phyloP scores from a whole-genome alignment of 495 filamentous ascomycete genomes.

The Aspergillus hancockii region DNA sequence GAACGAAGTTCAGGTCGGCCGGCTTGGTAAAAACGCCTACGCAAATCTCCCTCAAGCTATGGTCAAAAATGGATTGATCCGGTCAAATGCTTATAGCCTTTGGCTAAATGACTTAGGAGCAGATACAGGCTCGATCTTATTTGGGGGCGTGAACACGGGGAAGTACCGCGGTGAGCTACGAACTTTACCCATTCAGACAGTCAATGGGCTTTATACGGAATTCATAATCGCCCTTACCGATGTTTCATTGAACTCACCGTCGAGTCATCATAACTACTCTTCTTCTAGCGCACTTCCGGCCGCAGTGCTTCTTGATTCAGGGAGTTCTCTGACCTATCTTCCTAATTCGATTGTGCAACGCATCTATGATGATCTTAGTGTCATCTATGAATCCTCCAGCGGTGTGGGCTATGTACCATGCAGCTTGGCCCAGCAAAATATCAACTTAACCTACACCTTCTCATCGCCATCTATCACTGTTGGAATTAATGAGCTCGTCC shows the following conservation, averaged over 20 bases:
- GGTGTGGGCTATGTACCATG: slow-evolving; percentile 72
- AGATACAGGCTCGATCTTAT: slow-evolving; percentile 78
- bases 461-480: slow-evolving; percentile 69
- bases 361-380: slow-evolving; percentile 66
- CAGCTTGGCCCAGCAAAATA: slow-evolving; percentile 55
- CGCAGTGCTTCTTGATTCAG: slow-evolving; percentile 86
- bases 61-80: slow-evolving; percentile 67
- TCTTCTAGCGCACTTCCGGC: slow-evolving; percentile 56
- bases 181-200: slow-evolving; percentile 73
- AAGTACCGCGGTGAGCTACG: slow-evolving; percentile 72
- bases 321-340: slow-evolving; percentile 85
- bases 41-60: slow-evolving; percentile 77
- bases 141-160: slow-evolving; percentile 85
- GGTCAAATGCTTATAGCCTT: slow-evolving; percentile 77
- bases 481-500: slow-evolving; percentile 72
- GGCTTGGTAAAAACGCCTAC: slow-evolving; percentile 61
- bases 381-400: slow-evolving; percentile 55
- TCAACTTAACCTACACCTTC: slow-evolving; percentile 70
- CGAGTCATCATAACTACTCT: slow-evolving; percentile 43
- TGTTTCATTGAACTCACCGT: slow-evolving; percentile 50
- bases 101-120: slow-evolving; percentile 60
- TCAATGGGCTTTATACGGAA: slow-evolving; percentile 61
- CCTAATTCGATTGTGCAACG: slow-evolving; percentile 64
- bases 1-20: slow-evolving; percentile 78
- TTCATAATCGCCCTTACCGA: slow-evolving; percentile 81